A percentile compares a stretch with the other conserved stretches of the same genome.
phyloP scores from a whole-genome alignment of 352 stramenopile genomes.

The Aphanomyces stellatus region DNA sequence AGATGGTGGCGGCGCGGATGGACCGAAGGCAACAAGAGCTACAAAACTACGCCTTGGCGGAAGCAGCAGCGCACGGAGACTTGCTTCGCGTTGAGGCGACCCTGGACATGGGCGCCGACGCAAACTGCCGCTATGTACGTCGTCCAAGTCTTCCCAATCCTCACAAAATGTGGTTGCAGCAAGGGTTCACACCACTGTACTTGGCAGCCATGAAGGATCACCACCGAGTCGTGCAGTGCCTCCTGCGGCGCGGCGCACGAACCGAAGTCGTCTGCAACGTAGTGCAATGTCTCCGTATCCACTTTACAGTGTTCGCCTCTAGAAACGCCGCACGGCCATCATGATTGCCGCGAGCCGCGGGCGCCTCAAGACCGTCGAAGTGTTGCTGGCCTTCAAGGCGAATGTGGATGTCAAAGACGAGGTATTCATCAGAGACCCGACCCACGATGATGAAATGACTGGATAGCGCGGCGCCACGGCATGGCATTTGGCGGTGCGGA shows the following conservation, averaged over 20 bases:
- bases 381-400: conserved; percentile 3
- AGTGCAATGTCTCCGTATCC: background rate
- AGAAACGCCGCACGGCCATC: conserved; percentile 19
- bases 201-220: conserved; percentile 10
- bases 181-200: conserved; percentile 18
- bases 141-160: background rate
- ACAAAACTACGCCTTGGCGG: background rate
- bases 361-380: background rate
- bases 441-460: background rate
- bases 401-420: background rate
- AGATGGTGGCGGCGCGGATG: too few relatives aligned
- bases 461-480: background rate
- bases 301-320: background rate
- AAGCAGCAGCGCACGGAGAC: background rate
- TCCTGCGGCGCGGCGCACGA: conserved; percentile 3
- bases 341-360: conserved; percentile 19
- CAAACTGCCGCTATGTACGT: conserved; percentile 18
- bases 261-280: conserved; percentile 3
- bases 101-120: background rate
- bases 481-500: background rate
- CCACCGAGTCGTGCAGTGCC: background rate
- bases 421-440: background rate
- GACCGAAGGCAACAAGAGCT: background rate
- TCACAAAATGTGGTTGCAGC: background rate
- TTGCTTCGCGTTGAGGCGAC: background rate